Evolutionary conservation across 1,284 basidiomycete species (phyloP).

Genomic region (Termitomyces sp.): DNA sequence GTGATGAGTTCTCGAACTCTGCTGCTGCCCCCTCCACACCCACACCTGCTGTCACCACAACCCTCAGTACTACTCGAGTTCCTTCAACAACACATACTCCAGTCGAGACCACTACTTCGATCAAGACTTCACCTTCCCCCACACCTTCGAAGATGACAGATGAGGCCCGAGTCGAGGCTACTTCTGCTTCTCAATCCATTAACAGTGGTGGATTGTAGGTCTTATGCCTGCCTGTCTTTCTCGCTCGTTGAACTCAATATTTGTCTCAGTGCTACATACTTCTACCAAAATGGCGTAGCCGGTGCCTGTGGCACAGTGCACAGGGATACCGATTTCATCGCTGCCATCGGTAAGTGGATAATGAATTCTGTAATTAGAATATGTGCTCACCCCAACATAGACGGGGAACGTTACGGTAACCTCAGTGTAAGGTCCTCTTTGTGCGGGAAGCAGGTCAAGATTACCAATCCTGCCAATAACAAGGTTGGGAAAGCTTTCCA

Average conservation of each 20-base stretch:
- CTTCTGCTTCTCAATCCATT: constrained; percentile 14
- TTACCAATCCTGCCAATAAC: constrained; percentile 56
- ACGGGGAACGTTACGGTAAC: constrained; percentile 48
- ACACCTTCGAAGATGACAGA: constrained; percentile 7
- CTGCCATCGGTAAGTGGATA: constrained; percentile 54
- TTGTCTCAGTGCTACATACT: constrained; percentile 59
- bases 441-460: constrained; percentile 62
- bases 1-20: constrained; percentile 9
- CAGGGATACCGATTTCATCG: constrained; percentile 62
- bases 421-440: constrained; percentile 41
- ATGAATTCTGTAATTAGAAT: background rate
- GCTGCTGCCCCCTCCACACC: constrained; percentile 9
- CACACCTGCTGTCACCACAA: background rate
- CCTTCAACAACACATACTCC: background rate
- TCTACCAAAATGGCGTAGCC: constrained; percentile 59
- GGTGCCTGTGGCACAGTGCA: constrained; percentile 75
- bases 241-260: constrained; percentile 4
- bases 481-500: constrained; percentile 27
- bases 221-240: constrained; percentile 16
- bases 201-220: constrained; percentile 45
- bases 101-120: constrained; percentile 4
- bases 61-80: constrained; percentile 8
- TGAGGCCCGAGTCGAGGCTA: constrained; percentile 11
- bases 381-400: constrained; percentile 22
- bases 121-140: constrained; percentile 9